phyloP scores from a whole-genome alignment of 331 rosid genomes.

The Dryas integrifolia region DNA sequence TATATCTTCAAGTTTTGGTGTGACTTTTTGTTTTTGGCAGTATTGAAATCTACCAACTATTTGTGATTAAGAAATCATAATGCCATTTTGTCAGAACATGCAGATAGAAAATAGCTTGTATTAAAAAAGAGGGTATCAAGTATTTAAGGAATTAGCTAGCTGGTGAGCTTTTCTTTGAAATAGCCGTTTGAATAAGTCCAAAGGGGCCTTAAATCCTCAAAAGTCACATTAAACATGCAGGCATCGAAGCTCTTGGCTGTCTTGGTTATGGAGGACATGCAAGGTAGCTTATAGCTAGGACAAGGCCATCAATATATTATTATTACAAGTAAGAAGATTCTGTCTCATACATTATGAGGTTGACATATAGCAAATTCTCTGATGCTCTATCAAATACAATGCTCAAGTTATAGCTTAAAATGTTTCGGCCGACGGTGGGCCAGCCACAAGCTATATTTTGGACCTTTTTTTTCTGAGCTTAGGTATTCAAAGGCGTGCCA shows the following conservation, averaged over 20 bases:
- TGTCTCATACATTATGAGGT: slow-evolving; percentile 8
- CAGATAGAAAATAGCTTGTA: neutral
- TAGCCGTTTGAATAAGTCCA: slow-evolving; percentile 49
- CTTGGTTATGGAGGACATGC: slow-evolving; percentile 54
- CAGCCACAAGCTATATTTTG: too few species aligned
- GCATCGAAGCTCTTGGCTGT: slow-evolving; percentile 44
- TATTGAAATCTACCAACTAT: neutral
- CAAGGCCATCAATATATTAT: neutral
- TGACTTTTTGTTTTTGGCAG: too few species aligned
- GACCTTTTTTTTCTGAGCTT: too few species aligned
- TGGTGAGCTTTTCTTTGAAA: slow-evolving; percentile 15
- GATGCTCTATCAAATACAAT: slow-evolving; percentile 17
- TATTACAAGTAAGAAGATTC: neutral
- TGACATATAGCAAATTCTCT: slow-evolving; percentile 48
- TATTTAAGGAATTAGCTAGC: neutral
- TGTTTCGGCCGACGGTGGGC: too few species aligned
- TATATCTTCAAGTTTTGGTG: too few species aligned
- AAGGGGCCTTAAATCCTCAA: slow-evolving; percentile 36
- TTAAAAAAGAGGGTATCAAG: neutral
- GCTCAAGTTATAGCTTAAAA: too few species aligned
- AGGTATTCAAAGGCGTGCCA: too few species aligned
- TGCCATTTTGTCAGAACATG: neutral
- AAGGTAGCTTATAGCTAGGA: slow-evolving; percentile 14
- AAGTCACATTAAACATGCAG: slow-evolving; percentile 50
- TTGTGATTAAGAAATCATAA: neutral